phyloP scores from a whole-genome alignment of 352 stramenopile genomes.

The Lagenidium sp. region DNA sequence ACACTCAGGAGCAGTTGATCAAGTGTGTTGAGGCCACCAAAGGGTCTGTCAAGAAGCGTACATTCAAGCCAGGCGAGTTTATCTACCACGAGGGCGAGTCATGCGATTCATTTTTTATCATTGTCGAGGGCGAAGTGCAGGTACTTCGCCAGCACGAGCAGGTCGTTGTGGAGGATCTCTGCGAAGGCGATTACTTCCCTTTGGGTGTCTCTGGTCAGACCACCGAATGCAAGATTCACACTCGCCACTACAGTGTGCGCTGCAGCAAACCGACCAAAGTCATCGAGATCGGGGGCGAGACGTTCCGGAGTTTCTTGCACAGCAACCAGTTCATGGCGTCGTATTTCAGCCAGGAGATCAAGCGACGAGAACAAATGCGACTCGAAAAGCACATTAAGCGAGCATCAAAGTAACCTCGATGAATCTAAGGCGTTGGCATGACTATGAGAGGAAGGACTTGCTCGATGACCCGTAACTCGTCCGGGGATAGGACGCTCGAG shows the following conservation, averaged over 20 bases:
- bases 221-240: slow-evolving; percentile 52
- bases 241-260: slow-evolving; percentile 60
- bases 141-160: slow-evolving; percentile 58
- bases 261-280: slow-evolving; percentile 59
- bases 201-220: slow-evolving; percentile 66
- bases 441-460: slow-evolving; percentile 21
- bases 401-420: slow-evolving; percentile 13
- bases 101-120: slow-evolving; percentile 75
- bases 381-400: slow-evolving; percentile 32
- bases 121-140: slow-evolving; percentile 61
- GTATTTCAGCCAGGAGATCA: slow-evolving; percentile 70
- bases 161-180: slow-evolving; percentile 63
- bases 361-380: slow-evolving; percentile 47
- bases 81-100: slow-evolving; percentile 73
- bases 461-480: slow-evolving; percentile 29
- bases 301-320: slow-evolving; percentile 75
- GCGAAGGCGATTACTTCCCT: slow-evolving; percentile 71
- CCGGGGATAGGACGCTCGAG: slow-evolving; percentile 29
- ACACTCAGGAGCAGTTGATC: slow-evolving; percentile 66
- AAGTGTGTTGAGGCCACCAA: slow-evolving; percentile 71
- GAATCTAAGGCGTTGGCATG: slow-evolving; percentile 2
- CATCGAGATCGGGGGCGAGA: slow-evolving; percentile 73
- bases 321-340: slow-evolving; percentile 79
- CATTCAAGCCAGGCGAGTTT: slow-evolving; percentile 48
- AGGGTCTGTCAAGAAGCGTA: slow-evolving; percentile 51